These are phyloP conservation scores for Paecilomyces niveus DNA, from an alignment of 2,329 filamentous ascomycete species.

Conservation along the genomic window DNA sequence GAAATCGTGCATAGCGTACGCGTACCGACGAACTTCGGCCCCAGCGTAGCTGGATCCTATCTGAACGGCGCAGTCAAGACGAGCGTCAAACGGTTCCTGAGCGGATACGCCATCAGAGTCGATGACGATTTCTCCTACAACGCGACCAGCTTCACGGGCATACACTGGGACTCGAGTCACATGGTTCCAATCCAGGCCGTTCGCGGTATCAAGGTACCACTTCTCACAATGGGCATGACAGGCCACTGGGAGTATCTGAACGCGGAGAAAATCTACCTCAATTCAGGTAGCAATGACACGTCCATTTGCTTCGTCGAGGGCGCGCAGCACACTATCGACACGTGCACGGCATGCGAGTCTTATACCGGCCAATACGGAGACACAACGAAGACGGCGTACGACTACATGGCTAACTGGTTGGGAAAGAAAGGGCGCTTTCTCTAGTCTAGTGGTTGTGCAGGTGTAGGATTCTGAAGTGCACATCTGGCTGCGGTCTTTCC, in stretches of 20 bases:
- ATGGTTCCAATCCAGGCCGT: constrained; percentile 8
- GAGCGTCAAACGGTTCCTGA: not conserved
- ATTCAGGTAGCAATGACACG: constrained; percentile 9
- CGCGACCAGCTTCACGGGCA: constrained; percentile 5
- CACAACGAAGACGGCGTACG: constrained; percentile 10
- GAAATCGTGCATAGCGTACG: constrained; percentile 12
- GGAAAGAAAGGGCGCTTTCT: constrained; percentile 4
- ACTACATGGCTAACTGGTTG: constrained; percentile 11
- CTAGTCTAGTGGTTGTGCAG: not conserved
- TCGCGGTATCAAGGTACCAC: constrained; percentile 9
- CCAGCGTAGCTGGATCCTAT: not conserved
- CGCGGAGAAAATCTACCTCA: constrained; percentile 12
- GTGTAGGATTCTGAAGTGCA: not conserved
- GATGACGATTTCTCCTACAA: not conserved
- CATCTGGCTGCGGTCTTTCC: too few relatives aligned
- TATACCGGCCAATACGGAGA: constrained; percentile 15
- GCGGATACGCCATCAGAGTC: not conserved
- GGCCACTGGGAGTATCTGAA: constrained; percentile 15
- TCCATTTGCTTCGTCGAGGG: constrained; percentile 14
- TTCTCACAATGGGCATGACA: constrained; percentile 11
- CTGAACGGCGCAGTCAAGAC: not conserved
- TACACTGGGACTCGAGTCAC: constrained; percentile 12
- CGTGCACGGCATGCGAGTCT: constrained; percentile 13
- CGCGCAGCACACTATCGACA: constrained; percentile 11
- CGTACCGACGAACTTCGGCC: not conserved